These are phyloP conservation scores for Withania somnifera DNA, from an alignment of 305 asterid species.

Conservation along the genomic window DNA sequence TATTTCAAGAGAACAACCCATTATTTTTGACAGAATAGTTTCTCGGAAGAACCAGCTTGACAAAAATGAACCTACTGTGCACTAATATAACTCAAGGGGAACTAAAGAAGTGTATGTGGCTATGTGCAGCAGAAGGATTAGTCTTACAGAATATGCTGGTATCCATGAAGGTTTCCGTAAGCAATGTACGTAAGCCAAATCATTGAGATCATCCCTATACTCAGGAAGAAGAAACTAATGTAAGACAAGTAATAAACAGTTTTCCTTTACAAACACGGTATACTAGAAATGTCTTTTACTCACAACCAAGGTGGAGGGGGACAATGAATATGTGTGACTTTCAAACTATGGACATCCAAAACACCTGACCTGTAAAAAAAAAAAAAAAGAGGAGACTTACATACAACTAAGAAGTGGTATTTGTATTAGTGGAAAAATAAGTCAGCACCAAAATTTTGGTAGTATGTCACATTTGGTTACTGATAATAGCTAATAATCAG, in stretches of 20 bases:
- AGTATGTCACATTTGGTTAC: not conserved
- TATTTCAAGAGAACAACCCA: not conserved
- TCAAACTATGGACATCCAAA: constrained; percentile 51
- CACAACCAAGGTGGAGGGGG: constrained; percentile 96
- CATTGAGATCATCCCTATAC: constrained; percentile 50
- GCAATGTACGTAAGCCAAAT: constrained; percentile 34
- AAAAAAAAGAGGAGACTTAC: not conserved
- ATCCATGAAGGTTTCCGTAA: constrained; percentile 80
- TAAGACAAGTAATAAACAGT: not conserved
- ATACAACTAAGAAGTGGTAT: not conserved
- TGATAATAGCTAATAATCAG: not conserved
- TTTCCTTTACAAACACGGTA: not conserved
- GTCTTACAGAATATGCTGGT: constrained; percentile 63
- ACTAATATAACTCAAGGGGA: not conserved
- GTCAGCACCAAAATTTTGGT: not conserved
- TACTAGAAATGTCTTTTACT: constrained; percentile 22
- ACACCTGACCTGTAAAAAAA: constrained; percentile 76
- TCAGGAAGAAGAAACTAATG: constrained; percentile 11
- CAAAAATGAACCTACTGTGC: not conserved
- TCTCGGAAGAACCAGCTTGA: not conserved
- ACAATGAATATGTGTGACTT: constrained; percentile 89
- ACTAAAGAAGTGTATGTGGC: not conserved
- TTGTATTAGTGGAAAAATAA: not conserved
- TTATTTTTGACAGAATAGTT: not conserved
- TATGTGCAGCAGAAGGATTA: not conserved